Percentiles rank a stretch among this genome's conserved stretches.
Evolutionary conservation across 306 rosid species (phyloP).

Genomic region (Ormosia emarginata): DNA sequence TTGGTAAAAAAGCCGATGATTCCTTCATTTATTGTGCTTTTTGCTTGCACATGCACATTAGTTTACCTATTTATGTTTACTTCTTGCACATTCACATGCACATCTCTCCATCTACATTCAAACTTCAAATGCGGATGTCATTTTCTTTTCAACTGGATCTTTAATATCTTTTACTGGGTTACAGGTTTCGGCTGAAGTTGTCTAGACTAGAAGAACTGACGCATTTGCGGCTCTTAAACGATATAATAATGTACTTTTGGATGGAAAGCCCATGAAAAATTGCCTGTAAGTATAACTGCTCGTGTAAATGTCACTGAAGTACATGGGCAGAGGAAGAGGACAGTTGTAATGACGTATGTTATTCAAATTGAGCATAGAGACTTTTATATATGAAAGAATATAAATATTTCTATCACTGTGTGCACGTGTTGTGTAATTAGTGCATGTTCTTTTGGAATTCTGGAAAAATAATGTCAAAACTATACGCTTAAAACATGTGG

Average conservation of each 20-base stretch:
- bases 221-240: conserved; percentile 93
- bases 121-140: neutral
- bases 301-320: conserved; percentile 81
- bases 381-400: neutral
- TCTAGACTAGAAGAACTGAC: conserved; percentile 87
- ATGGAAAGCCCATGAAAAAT: conserved; percentile 92
- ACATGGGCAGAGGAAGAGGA: conserved; percentile 79
- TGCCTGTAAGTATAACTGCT: conserved; percentile 55
- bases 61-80: too few species aligned
- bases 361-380: neutral
- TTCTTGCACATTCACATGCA: too few species aligned
- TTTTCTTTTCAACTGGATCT: neutral
- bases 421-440: neutral
- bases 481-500: neutral
- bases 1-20: too few species aligned
- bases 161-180: neutral
- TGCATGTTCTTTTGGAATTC: neutral
- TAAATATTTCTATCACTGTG: neutral
- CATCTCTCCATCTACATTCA: too few species aligned
- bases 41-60: too few species aligned
- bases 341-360: conserved; percentile 77
- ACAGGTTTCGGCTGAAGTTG: conserved; percentile 97
- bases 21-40: too few species aligned
- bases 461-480: neutral
- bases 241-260: conserved; percentile 82